phyloP scores from a whole-genome alignment of 495 filamentous ascomycete genomes.

The Penicillium cataractarum region DNA sequence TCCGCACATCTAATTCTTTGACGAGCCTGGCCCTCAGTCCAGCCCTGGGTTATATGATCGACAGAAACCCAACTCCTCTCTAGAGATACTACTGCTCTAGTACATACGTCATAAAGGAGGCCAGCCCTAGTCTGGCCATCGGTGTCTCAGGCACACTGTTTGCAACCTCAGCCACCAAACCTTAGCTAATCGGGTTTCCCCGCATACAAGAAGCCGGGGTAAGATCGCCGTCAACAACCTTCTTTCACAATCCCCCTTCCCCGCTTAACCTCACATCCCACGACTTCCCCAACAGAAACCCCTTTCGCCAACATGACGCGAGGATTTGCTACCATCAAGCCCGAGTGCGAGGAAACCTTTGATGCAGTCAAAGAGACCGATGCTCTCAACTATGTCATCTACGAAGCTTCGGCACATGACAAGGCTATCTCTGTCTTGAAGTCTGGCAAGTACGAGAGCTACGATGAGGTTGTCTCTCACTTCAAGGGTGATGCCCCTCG shows the following conservation, averaged over 20 bases:
- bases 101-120: neutral
- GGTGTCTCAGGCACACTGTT: neutral
- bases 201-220: conserved; percentile 8
- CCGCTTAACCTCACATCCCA: neutral
- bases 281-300: neutral
- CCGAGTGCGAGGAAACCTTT: conserved; percentile 25
- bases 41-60: neutral
- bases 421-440: conserved; percentile 28
- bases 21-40: neutral
- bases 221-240: neutral
- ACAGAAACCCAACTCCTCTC: neutral
- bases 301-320: conserved; percentile 20
- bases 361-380: conserved; percentile 28
- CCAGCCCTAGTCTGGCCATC: neutral
- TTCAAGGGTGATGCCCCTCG: conserved; percentile 24
- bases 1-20: neutral
- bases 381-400: conserved; percentile 26
- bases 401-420: conserved; percentile 27
- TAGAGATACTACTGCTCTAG: neutral
- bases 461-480: conserved; percentile 20
- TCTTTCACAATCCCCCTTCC: neutral
- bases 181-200: conserved; percentile 5
- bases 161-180: neutral
- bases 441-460: conserved; percentile 25
- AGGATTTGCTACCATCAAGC: conserved; percentile 27